These are phyloP conservation scores for Endogone sp. DNA, from an alignment of 192 early-diverging fungal genomes.

Conservation along the genomic window DNA sequence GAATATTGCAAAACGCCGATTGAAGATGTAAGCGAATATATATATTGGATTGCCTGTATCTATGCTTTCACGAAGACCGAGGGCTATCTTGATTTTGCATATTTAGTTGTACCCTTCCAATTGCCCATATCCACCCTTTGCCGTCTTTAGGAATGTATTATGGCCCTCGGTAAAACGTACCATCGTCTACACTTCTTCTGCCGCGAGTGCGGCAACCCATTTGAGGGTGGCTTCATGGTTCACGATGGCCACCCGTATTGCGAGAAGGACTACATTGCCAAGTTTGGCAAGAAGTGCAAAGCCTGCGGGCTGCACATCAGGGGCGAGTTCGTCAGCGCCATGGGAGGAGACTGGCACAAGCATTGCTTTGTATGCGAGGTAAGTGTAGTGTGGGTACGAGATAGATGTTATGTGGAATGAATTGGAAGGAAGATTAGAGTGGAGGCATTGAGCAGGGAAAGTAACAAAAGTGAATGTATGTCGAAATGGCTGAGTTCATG, in stretches of 20 bases:
- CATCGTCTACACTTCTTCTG: constrained; percentile 58
- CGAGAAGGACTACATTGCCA: constrained; percentile 47
- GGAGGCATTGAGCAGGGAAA: too few species aligned
- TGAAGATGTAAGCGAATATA: constrained; percentile 37
- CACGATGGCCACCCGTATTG: constrained; percentile 52
- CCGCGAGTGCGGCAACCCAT: constrained; percentile 49
- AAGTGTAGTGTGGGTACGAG: constrained; percentile 7
- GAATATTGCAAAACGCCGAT: constrained; percentile 54
- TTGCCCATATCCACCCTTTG: background rate
- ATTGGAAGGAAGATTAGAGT: background rate
- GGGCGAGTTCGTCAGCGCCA: constrained; percentile 43
- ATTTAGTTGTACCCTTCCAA: too few species aligned
- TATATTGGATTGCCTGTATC: background rate
- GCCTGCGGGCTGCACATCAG: constrained; percentile 45
- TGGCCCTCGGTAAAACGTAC: constrained; percentile 49
- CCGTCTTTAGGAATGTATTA: constrained; percentile 30
- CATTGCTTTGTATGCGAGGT: constrained; percentile 56
- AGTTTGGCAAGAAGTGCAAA: constrained; percentile 47
- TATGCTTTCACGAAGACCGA: background rate
- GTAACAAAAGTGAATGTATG: too few species aligned
- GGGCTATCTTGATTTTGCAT: too few species aligned
- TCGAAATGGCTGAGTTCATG: too few species aligned
- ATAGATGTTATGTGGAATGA: background rate
- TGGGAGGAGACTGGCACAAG: constrained; percentile 53
- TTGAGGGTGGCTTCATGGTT: constrained; percentile 50